A percentile compares a stretch with the other conserved stretches of the same genome.
phyloP scores from a whole-genome alignment of 768 basidiomycete species.

The Pisolithus marmoratus region DNA sequence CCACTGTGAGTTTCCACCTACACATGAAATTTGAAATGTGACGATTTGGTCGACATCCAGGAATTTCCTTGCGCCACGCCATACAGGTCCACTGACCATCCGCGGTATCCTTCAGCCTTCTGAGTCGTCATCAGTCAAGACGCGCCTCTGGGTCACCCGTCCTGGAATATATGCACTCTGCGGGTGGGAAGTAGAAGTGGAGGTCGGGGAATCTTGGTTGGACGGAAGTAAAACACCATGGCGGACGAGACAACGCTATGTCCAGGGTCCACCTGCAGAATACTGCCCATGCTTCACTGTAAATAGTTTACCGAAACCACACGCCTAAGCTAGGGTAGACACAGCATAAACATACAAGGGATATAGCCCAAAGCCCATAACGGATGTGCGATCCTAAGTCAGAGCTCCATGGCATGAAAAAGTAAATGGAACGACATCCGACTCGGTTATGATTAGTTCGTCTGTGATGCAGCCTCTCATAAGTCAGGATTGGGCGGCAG shows the following conservation, averaged over 20 bases:
- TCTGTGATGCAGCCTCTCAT: no score
- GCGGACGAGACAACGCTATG: constrained; percentile 35
- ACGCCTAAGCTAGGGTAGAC: background rate
- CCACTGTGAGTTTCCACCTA: constrained; percentile 15
- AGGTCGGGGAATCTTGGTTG: constrained; percentile 41
- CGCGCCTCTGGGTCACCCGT: constrained; percentile 53
- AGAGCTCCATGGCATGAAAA: background rate
- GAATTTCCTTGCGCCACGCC: constrained; percentile 45
- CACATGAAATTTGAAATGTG: background rate
- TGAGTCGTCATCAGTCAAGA: constrained; percentile 36
- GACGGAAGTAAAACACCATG: constrained; percentile 17
- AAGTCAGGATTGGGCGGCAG: background rate
- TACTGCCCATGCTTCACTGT: constrained; percentile 32
- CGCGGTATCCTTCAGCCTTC: constrained; percentile 53
- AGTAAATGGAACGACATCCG: background rate
- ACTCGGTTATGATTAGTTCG: no score
- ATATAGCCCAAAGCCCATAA: background rate
- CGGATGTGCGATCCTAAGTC: no score
- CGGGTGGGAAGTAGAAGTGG: constrained; percentile 65
- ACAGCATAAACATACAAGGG: constrained; percentile 7
- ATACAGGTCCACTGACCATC: constrained; percentile 62
- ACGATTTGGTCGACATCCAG: constrained; percentile 24
- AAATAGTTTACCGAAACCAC: constrained; percentile 4
- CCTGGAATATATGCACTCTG: constrained; percentile 62
- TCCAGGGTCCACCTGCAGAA: constrained; percentile 30